These are phyloP conservation scores for Lathyrus sativus DNA, from an alignment of 306 rosid genomes.

Conservation along the genomic window DNA sequence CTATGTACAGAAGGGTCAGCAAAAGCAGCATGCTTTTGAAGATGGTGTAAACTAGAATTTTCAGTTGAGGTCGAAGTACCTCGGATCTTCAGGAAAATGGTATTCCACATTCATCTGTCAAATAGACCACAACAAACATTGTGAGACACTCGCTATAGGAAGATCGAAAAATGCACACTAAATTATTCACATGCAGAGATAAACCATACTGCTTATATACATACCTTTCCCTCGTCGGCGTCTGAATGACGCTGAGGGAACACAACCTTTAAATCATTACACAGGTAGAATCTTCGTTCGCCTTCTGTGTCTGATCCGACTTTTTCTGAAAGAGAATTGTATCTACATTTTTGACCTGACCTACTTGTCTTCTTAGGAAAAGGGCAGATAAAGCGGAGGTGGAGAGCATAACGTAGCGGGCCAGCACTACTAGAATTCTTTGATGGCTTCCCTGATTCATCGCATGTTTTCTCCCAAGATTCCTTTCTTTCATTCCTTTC, in stretches of 20 bases:
- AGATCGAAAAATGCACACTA: conserved; percentile 15
- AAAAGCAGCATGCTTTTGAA: conserved; percentile 33
- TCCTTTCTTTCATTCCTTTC: conserved; percentile 53
- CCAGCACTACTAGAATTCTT: conserved; percentile 56
- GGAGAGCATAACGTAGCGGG: conserved; percentile 92
- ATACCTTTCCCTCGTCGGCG: conserved; percentile 98
- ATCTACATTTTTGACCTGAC: conserved; percentile 57
- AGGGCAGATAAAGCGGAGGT: conserved; percentile 90
- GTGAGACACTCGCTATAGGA: conserved; percentile 32
- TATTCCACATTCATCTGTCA: conserved; percentile 93
- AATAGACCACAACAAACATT: conserved; percentile 29
- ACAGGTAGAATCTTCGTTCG: conserved; percentile 83
- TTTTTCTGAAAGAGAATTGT: conserved; percentile 54
- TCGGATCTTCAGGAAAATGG: conserved; percentile 97
- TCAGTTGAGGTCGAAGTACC: conserved; percentile 85
- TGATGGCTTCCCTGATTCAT: conserved; percentile 52
- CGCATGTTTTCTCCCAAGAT: conserved; percentile 52
- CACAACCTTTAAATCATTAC: conserved; percentile 87
- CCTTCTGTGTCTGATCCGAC: conserved; percentile 51
- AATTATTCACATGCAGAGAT: background rate
- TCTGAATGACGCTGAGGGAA: conserved; percentile 98
- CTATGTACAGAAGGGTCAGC: conserved; percentile 45
- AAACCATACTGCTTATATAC: conserved; percentile 42
- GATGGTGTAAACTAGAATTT: conserved; percentile 33
- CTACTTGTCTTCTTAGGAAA: conserved; percentile 55